Evolutionary conservation across 2,329 filamentous ascomycete genomes (phyloP).

Genomic region (Pestalotiopsis sp.): DNA sequence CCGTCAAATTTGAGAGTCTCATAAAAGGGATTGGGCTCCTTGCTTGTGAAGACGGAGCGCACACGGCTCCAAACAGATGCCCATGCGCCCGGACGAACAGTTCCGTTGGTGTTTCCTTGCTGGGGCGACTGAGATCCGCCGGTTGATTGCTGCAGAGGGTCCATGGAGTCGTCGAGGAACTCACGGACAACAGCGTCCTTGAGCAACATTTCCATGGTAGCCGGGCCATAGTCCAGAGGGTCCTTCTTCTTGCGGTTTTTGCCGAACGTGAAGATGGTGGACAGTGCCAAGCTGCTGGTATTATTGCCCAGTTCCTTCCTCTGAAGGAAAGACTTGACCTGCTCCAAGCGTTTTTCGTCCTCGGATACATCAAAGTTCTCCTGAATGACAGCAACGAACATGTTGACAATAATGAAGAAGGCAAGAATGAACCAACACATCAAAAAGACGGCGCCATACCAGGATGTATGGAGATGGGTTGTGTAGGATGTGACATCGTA

Average conservation of each 20-base stretch:
- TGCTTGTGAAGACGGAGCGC: slow-evolving; percentile 56
- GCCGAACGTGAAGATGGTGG: slow-evolving; percentile 68
- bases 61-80: slow-evolving; percentile 65
- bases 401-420: slow-evolving; percentile 96
- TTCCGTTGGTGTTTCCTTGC: slow-evolving; percentile 38
- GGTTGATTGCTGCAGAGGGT: slow-evolving; percentile 42
- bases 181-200: slow-evolving; percentile 95
- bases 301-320: slow-evolving; percentile 79
- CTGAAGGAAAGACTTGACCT: slow-evolving; percentile 92
- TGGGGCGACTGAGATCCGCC: slow-evolving; percentile 37
- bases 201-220: slow-evolving; percentile 92
- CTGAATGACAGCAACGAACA: slow-evolving; percentile 99
- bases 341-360: slow-evolving; percentile 95
- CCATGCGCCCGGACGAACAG: slow-evolving; percentile 59
- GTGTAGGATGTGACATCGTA: slow-evolving; percentile 79
- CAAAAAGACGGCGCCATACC: slow-evolving; percentile 90
- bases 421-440: slow-evolving; percentile 95
- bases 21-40: slow-evolving; percentile 94
- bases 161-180: slow-evolving; percentile 79
- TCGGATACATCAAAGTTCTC: slow-evolving; percentile 99
- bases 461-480: slow-evolving; percentile 69
- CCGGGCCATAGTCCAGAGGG: slow-evolving; percentile 87
- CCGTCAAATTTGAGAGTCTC: slow-evolving; percentile 71
- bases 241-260: slow-evolving; percentile 68
- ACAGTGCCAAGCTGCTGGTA: slow-evolving; percentile 75